A percentile compares a stretch with the other conserved stretches of the same genome.
phyloP scores from a whole-genome alignment of 2,329 filamentous ascomycete genomes.

The Diaporthe vaccinii region DNA sequence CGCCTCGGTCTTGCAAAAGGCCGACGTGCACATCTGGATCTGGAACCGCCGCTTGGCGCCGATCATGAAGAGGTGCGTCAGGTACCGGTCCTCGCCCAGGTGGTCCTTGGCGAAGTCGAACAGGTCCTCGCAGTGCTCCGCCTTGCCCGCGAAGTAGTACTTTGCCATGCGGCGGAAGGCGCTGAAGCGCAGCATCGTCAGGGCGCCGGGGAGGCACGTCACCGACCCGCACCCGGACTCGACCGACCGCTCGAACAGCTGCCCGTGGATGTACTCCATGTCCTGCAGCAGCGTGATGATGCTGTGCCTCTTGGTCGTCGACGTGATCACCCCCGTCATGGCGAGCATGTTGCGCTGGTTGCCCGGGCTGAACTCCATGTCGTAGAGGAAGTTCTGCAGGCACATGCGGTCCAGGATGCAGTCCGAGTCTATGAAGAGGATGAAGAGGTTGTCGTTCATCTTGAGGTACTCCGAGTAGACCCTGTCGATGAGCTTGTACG shows the following conservation, averaged over 20 bases:
- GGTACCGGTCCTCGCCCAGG: constrained; percentile 94
- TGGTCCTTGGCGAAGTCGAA: constrained; percentile 98
- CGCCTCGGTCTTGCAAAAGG: constrained; percentile 98
- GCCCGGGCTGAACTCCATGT: constrained; percentile 97
- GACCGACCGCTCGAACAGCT: constrained; percentile 94
- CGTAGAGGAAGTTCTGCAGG: constrained; percentile 97
- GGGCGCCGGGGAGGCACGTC: constrained; percentile 93
- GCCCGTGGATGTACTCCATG: constrained; percentile 98
- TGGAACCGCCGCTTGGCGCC: constrained; percentile 93
- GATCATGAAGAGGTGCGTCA: constrained; percentile 99
- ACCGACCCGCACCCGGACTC: constrained; percentile 95
- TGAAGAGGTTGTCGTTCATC: constrained; percentile 91
- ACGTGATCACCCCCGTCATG: constrained; percentile 98
- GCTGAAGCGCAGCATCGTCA: constrained; percentile 95
- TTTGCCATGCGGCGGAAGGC: constrained; percentile 97
- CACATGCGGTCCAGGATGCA: constrained; percentile 93
- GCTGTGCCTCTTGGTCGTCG: constrained; percentile 88
- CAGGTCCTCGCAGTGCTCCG: constrained; percentile 93
- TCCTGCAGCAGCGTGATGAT: constrained; percentile 94
- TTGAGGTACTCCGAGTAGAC: constrained; percentile 90
- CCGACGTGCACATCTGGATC: constrained; percentile 97
- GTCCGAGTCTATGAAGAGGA: constrained; percentile 97
- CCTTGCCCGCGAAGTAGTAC: constrained; percentile 98
- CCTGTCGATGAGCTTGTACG: constrained; percentile 92
- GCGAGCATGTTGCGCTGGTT: constrained; percentile 94